phyloP scores from a whole-genome alignment of 495 filamentous ascomycete genomes.

The Xylaria cubensis region DNA sequence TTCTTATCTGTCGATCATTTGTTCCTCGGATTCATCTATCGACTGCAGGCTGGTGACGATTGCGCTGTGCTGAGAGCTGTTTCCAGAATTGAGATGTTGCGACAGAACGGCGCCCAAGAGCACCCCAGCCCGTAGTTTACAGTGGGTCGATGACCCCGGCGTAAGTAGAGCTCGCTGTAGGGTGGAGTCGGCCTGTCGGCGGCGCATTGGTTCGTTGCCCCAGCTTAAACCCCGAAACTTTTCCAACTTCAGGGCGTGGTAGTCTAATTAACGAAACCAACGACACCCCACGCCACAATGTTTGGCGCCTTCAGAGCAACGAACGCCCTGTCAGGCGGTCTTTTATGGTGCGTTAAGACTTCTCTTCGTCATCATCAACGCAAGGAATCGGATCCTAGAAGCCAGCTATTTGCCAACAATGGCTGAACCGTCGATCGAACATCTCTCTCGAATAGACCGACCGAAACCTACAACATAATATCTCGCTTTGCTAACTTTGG shows the following conservation, averaged over 20 bases:
- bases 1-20: constrained; percentile 43
- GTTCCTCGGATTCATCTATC: neutral
- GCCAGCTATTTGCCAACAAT: neutral
- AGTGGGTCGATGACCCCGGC: constrained; percentile 16
- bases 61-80: constrained; percentile 25
- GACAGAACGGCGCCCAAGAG: neutral
- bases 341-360: constrained; percentile 71
- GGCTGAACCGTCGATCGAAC: neutral
- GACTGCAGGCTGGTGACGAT: constrained; percentile 1
- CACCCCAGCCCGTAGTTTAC: constrained; percentile 11
- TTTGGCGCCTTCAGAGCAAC: constrained; percentile 84
- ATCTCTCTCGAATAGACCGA: neutral
- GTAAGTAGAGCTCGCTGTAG: neutral
- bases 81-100: constrained; percentile 18
- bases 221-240: constrained; percentile 25
- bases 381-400: neutral
- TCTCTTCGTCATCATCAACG: neutral
- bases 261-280: constrained; percentile 1
- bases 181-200: constrained; percentile 15
- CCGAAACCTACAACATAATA: neutral
- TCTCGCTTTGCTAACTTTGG: constrained; percentile 23
- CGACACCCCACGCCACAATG: constrained; percentile 55
- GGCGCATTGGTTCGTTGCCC: constrained; percentile 18
- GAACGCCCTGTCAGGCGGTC: constrained; percentile 75
- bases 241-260: constrained; percentile 18